Conservation (phyloP, 2,329 filamentous ascomycete species). For the Pseudocercospora macadamiae region DNA sequence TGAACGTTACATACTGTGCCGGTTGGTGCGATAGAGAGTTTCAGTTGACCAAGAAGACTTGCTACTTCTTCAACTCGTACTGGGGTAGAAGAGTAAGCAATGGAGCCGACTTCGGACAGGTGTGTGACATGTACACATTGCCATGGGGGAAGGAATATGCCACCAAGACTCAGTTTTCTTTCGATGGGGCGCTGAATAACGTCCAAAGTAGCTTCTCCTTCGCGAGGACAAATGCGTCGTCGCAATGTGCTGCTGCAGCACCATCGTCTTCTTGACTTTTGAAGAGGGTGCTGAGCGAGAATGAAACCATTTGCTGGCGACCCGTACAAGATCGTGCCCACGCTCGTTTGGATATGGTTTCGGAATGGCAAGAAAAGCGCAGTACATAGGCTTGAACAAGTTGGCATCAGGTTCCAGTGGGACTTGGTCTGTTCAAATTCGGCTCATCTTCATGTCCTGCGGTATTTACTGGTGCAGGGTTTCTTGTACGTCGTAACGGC, state of each 20-base stretch:
- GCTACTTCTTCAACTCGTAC: not conserved
- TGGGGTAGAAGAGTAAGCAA: not conserved
- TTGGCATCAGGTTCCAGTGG: too few species aligned
- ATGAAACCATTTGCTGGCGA: too few species aligned
- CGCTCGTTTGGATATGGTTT: too few species aligned
- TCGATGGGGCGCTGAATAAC: not conserved
- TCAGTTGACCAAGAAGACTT: not conserved
- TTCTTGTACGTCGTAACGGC: not conserved
- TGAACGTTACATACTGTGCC: not conserved
- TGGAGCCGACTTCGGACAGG: not conserved
- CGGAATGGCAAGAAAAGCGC: too few species aligned
- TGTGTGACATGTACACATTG: not conserved
- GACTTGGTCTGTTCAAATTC: too few species aligned
- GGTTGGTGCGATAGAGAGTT: not conserved
- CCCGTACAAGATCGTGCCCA: too few species aligned
- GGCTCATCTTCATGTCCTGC: too few species aligned
- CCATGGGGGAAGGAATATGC: not conserved
- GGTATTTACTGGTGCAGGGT: too few species aligned
- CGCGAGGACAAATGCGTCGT: not conserved
- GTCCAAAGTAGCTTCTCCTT: not conserved
- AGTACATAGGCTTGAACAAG: too few species aligned
- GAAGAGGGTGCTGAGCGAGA: too few species aligned
- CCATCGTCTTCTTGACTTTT: not conserved
- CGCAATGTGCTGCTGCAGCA: not conserved
- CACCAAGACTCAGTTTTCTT: not conserved